phyloP scores from a whole-genome alignment of 1,139 yeast genomes.

The Wickerhamiella pararugosa region DNA sequence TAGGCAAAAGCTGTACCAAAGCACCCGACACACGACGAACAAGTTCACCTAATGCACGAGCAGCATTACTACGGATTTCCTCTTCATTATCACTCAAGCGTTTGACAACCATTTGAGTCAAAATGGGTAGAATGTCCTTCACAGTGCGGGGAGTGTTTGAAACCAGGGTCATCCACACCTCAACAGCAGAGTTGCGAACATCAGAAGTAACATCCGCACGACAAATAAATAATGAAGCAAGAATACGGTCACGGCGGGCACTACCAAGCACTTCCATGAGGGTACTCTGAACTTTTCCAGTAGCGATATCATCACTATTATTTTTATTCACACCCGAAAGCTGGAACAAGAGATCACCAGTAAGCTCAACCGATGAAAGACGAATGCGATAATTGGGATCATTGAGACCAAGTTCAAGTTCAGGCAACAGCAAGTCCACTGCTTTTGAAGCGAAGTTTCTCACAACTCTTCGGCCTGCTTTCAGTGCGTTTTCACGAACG shows the following conservation, averaged over 20 bases:
- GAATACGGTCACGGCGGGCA: conserved; percentile 75
- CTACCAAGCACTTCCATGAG: conserved; percentile 65
- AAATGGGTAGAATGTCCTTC: conserved; percentile 76
- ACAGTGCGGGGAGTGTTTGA: conserved; percentile 94
- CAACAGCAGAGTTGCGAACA: conserved; percentile 85
- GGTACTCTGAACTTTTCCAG: conserved; percentile 31
- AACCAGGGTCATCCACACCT: conserved; percentile 94
- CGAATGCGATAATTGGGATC: conserved; percentile 79
- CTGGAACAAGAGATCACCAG: conserved; percentile 93
- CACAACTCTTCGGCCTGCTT: conserved; percentile 87
- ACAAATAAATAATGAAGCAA: conserved; percentile 76
- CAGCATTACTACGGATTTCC: conserved; percentile 74
- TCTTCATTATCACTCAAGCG: conserved; percentile 71
- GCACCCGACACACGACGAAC: conserved; percentile 94
- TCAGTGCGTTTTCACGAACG: conserved; percentile 76
- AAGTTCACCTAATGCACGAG: conserved; percentile 86
- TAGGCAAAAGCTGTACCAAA: conserved; percentile 69
- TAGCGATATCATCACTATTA: conserved; percentile 20
- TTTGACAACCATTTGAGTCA: conserved; percentile 66
- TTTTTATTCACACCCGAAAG: conserved; percentile 63
- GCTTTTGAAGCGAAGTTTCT: conserved; percentile 87
- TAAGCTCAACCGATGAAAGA: conserved; percentile 82
- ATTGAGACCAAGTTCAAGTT: conserved; percentile 76
- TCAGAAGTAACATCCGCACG: conserved; percentile 82
- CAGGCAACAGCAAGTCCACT: conserved; percentile 85